These are phyloP conservation scores for Suillus ampliporus DNA, from an alignment of 768 basidiomycete genomes.

Conservation along the genomic window DNA sequence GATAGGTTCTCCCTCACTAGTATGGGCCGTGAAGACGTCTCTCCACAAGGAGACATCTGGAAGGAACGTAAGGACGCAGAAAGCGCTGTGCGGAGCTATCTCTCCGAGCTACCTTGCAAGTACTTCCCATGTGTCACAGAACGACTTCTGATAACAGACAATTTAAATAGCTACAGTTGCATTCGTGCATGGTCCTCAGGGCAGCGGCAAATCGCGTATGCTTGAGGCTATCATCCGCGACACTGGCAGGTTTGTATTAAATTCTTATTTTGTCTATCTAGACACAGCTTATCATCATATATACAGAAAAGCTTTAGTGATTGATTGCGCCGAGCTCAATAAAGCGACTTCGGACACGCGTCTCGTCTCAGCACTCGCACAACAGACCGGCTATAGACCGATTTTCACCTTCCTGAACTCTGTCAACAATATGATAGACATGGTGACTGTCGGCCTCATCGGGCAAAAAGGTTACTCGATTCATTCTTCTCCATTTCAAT, in stretches of 20 bases:
- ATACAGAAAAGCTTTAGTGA: constrained; percentile 70
- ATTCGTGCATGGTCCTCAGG: constrained; percentile 84
- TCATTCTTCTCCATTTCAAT: not conserved
- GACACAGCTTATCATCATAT: constrained; percentile 3
- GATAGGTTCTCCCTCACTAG: constrained; percentile 48
- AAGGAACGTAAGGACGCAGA: constrained; percentile 85
- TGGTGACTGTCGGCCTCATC: constrained; percentile 93
- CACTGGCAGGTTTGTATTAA: constrained; percentile 51
- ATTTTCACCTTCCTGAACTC: constrained; percentile 87
- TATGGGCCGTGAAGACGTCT: constrained; percentile 22
- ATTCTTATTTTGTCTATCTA: not conserved
- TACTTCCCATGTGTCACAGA: constrained; percentile 7
- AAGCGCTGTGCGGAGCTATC: constrained; percentile 66
- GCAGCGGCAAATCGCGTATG: constrained; percentile 77
- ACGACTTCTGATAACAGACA: constrained; percentile 15
- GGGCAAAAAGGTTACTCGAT: constrained; percentile 79
- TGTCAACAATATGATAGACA: constrained; percentile 81
- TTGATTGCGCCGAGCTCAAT: constrained; percentile 82
- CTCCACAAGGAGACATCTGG: constrained; percentile 62
- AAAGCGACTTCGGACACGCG: constrained; percentile 71
- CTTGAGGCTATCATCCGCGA: constrained; percentile 58
- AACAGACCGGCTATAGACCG: constrained; percentile 89
- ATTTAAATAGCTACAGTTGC: constrained; percentile 63
- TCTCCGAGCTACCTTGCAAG: constrained; percentile 79
- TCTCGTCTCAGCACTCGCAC: constrained; percentile 72